phyloP scores from a whole-genome alignment of 495 filamentous ascomycete genomes.

The Barbatosphaeria neglecta region DNA sequence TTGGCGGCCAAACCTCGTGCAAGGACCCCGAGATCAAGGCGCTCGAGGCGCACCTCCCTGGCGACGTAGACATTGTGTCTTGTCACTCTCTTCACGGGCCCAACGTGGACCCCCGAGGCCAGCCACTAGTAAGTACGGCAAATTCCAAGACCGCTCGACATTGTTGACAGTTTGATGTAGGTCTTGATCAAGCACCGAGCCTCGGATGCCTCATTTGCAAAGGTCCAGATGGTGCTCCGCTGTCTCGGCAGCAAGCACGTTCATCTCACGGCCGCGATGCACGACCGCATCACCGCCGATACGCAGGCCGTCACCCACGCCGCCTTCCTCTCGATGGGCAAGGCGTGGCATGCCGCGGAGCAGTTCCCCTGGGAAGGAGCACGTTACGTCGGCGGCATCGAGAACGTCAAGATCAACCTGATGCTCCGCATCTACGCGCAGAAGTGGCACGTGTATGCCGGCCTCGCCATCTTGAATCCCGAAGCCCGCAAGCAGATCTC shows the following conservation, averaged over 20 bases:
- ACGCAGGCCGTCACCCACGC: conserved; percentile 97
- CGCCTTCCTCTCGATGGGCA: conserved; percentile 93
- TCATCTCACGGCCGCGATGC: conserved; percentile 70
- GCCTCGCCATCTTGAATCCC: conserved; percentile 91
- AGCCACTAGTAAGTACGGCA: conserved; percentile 58
- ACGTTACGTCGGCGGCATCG: conserved; percentile 90
- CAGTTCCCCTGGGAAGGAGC: conserved; percentile 94
- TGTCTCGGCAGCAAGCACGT: conserved; percentile 77
- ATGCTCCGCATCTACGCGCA: conserved; percentile 94
- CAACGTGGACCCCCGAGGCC: conserved; percentile 71
- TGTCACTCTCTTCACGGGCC: conserved; percentile 96
- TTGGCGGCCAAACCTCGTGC: conserved; percentile 95
- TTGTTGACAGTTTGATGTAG: conserved; percentile 17
- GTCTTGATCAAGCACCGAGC: conserved; percentile 88
- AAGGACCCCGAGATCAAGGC: conserved; percentile 93
- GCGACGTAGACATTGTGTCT: conserved; percentile 85
- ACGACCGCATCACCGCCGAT: conserved; percentile 95
- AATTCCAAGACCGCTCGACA: not conserved
- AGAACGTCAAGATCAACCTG: conserved; percentile 98
- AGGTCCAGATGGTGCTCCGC: conserved; percentile 68
- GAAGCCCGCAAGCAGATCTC: conserved; percentile 81
- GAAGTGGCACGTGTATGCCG: conserved; percentile 99
- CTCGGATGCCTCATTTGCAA: conserved; percentile 58
- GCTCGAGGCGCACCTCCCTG: conserved; percentile 78
- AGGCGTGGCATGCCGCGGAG: conserved; percentile 83